A percentile compares a stretch with the other conserved stretches of the same genome.
These are phyloP conservation scores for Haberlea rhodopensis DNA, from an alignment of 257 asterid genomes.

Conservation along the genomic window DNA sequence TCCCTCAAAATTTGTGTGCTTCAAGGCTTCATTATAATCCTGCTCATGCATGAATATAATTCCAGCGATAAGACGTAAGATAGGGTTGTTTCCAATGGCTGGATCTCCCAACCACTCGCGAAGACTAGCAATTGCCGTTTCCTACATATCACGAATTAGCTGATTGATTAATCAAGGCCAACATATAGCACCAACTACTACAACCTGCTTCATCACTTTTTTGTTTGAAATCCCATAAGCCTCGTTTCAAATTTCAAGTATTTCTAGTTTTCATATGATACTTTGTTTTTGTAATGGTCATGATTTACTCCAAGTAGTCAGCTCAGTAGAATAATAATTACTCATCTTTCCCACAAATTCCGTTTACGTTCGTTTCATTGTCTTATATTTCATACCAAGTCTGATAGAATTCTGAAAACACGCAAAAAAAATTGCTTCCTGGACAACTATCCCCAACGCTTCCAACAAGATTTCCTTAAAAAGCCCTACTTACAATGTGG, in stretches of 20 bases:
- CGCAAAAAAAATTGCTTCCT: not conserved
- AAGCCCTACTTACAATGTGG: not conserved
- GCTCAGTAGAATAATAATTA: no score
- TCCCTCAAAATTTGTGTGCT: conserved; percentile 89
- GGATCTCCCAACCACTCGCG: conserved; percentile 83
- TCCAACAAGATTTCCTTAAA: not conserved
- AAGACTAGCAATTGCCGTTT: conserved; percentile 61
- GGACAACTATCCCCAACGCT: not conserved
- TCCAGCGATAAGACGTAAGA: conserved; percentile 83
- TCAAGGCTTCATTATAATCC: conserved; percentile 90
- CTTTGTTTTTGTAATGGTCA: no score
- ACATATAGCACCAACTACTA: conserved; percentile 8
- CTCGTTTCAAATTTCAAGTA: no score
- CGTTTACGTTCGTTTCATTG: no score
- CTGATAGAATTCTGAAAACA: not conserved
- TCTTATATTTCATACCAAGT: not conserved
- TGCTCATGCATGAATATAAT: conserved; percentile 82
- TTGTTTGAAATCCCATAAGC: no score
- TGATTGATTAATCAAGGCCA: conserved; percentile 19
- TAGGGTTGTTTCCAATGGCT: conserved; percentile 84
- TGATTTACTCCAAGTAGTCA: no score
- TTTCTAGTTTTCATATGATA: no score
- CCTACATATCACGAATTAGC: conserved; percentile 42
- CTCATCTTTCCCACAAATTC: no score
- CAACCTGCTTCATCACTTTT: conserved; percentile 6